Conservation (phyloP, 495 filamentous ascomycete species). For the Penicillium robsamsonii region DNA sequence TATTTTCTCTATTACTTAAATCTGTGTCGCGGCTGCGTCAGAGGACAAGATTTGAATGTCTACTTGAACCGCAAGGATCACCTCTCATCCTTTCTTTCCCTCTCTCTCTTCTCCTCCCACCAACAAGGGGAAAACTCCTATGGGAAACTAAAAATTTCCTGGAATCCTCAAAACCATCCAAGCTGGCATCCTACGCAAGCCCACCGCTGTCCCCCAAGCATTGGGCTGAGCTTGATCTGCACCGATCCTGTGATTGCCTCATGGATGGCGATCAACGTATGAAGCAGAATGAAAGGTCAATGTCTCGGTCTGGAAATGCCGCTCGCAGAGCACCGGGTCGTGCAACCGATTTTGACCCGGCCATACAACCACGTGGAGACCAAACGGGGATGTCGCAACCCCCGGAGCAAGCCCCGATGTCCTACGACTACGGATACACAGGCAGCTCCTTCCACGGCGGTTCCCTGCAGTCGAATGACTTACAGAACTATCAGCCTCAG, state of each 20-base stretch:
- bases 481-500: conserved; percentile 42
- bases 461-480: conserved; percentile 43
- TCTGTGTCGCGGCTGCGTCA: conserved; percentile 7
- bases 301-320: conserved; percentile 26
- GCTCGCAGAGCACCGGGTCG: conserved; percentile 21
- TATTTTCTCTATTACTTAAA: not conserved
- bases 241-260: conserved; percentile 44
- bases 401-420: conserved; percentile 32
- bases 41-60: conserved; percentile 13
- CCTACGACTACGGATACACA: conserved; percentile 49
- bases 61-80: conserved; percentile 11
- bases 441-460: conserved; percentile 36
- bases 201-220: conserved; percentile 58
- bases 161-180: conserved; percentile 29
- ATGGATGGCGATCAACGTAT: conserved; percentile 72
- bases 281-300: conserved; percentile 63
- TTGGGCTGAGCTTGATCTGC: conserved; percentile 49
- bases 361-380: conserved; percentile 41
- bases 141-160: not conserved
- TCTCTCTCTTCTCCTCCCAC: not conserved
- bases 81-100: conserved; percentile 1
- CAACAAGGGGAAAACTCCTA: not conserved
- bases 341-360: conserved; percentile 36
- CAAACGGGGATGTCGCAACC: conserved; percentile 34
- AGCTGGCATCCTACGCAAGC: conserved; percentile 60